Evolutionary conservation across 2,329 filamentous ascomycete species (phyloP), one percentile per base, ranked within the genome.

Genomic region (Aspergillus sp.): DNA sequence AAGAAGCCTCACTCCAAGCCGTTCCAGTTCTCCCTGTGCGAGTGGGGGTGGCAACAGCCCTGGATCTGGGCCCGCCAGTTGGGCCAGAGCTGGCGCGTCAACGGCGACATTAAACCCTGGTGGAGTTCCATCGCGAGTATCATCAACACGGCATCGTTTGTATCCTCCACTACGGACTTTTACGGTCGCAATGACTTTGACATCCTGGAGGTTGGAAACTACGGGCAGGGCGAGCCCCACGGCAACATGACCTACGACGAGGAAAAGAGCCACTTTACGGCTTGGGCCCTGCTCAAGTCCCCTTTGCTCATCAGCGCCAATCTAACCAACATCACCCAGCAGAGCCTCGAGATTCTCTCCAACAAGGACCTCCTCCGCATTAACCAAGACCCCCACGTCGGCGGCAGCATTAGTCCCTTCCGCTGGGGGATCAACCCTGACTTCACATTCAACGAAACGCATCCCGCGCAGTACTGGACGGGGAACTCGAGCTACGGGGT

Each of bases 21-120:
- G 17, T 41, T 54, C 51, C 38, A 41, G 31, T 54, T 41, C 51
- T 41, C 51, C 34, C 30, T 54, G 7, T 54, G 51, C 31, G 31
- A 54, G 41, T 54, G 51, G 51, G 51, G 51, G 5, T 54, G 51
- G 51, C 51, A 54, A 11, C 31, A 54, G 17, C 51, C 51, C 4
- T 38, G 41, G n/a, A 45, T 41, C 51, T 54, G 51, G 51, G 51
- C 51, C 1, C 51, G 31, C 7, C 51, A 38, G 3, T 13, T 54
- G 5, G 23, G 31, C 19, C 51, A 54, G 19, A 38, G 31, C 30
- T 54, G 51, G 51, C 51, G 51, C 31, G 41, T 54, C 17, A 38
- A 54, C 51, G 31, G 31, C 3, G 51, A 54, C 7, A 54, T 54
- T 30, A n/a, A 38, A 5, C 51, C 51, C 17, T 54, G 38, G 31